Conservation (phyloP, 495 filamentous ascomycete species). For the Penicillium salamii region DNA sequence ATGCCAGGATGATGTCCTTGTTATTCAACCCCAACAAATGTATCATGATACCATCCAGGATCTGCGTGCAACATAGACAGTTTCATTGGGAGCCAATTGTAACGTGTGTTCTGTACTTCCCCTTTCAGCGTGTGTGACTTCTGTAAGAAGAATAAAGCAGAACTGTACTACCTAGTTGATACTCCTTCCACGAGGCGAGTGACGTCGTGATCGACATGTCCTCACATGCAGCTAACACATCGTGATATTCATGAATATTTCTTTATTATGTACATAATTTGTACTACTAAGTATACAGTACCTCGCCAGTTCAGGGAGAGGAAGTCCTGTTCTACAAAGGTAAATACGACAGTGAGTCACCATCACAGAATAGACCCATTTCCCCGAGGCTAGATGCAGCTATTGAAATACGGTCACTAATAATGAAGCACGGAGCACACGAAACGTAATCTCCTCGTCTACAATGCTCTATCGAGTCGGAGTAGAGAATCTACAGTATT, state of each 20-base stretch:
- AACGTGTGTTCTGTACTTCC: neutral
- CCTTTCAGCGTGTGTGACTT: neutral
- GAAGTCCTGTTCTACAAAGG: neutral
- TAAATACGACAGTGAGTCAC: neutral
- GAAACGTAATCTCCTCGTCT: no score
- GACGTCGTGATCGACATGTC: slow-evolving; percentile 19
- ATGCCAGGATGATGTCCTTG: neutral
- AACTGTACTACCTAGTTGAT: neutral
- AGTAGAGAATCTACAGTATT: no score
- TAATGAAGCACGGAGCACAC: no score
- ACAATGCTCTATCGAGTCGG: no score
- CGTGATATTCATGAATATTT: neutral
- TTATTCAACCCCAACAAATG: neutral
- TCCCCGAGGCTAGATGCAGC: neutral
- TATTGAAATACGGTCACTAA: no score
- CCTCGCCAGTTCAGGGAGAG: neutral
- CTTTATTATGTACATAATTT: neutral
- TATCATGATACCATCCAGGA: neutral
- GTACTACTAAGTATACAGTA: neutral
- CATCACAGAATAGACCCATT: neutral
- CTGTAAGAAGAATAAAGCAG: neutral
- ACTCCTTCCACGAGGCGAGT: neutral
- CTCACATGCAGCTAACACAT: neutral
- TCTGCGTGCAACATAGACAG: neutral
- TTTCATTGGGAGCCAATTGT: neutral